Evolutionary conservation across 345 rosid genomes (phyloP).

Genomic region (Rhodamnia rubescens): DNA sequence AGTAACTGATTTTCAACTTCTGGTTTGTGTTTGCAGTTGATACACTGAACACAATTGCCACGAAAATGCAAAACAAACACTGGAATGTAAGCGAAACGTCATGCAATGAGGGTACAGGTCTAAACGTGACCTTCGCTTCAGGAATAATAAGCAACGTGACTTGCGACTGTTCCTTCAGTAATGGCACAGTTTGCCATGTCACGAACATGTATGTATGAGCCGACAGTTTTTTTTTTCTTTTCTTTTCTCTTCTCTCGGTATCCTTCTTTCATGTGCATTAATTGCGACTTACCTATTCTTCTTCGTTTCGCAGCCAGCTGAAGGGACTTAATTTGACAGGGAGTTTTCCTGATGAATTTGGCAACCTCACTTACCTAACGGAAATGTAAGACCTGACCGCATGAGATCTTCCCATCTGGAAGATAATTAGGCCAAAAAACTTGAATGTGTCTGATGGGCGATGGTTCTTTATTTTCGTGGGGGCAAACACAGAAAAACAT

Average conservation of each 20-base stretch:
- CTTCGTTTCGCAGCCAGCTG: slow-evolving; percentile 24
- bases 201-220: slow-evolving; percentile 33
- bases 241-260: background rate
- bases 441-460: background rate
- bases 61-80: slow-evolving; percentile 21
- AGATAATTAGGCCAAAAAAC: background rate
- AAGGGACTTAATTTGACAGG: slow-evolving; percentile 54
- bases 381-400: slow-evolving; percentile 28
- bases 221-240: background rate
- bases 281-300: background rate
- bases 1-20: background rate
- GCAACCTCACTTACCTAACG: slow-evolving; percentile 35
- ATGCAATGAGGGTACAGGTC: slow-evolving; percentile 22
- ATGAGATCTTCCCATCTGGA: background rate
- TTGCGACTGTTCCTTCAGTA: slow-evolving; percentile 35
- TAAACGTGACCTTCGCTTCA: slow-evolving; percentile 1
- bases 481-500: background rate
- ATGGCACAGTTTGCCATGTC: slow-evolving; percentile 39
- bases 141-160: slow-evolving; percentile 13
- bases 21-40: slow-evolving; percentile 25
- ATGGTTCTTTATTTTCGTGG: background rate
- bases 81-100: slow-evolving; percentile 24
- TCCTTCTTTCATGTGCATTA: background rate
- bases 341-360: slow-evolving; percentile 52
- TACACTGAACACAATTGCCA: slow-evolving; percentile 36